Conservation (phyloP, 2,329 filamentous ascomycete species). For the Trichophaea hybrida region DNA sequence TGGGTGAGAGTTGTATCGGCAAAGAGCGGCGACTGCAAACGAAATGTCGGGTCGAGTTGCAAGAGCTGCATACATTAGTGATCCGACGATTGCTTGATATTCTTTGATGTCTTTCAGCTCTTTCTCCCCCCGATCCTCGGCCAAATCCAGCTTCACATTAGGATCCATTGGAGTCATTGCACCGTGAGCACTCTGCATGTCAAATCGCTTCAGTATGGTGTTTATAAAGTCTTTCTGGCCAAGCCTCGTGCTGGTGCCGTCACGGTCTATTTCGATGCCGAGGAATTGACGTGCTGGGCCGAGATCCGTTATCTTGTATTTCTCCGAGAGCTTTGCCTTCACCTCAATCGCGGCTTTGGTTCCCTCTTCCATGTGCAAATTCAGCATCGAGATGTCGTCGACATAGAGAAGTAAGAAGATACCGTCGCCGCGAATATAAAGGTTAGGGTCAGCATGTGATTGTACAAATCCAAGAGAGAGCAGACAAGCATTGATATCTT, state of each 20-base stretch:
- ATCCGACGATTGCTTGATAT: neutral
- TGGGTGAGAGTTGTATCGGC: neutral
- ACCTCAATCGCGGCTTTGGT: neutral
- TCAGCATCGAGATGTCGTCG: neutral
- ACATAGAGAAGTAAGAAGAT: neutral
- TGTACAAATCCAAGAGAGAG: neutral
- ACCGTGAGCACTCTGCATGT: neutral
- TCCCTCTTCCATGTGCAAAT: neutral
- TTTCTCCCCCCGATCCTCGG: neutral
- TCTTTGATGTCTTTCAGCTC: neutral
- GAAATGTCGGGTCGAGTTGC: neutral
- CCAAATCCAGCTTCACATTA: neutral
- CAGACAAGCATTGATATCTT: neutral
- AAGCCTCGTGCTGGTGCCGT: neutral
- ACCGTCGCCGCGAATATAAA: neutral
- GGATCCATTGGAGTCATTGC: neutral
- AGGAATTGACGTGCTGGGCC: slow-evolving; percentile 24
- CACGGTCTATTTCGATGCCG: slow-evolving; percentile 21
- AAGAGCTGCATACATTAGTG: neutral
- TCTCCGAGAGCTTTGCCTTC: neutral
- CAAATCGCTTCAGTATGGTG: neutral
- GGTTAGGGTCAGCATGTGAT: neutral
- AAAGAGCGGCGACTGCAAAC: neutral
- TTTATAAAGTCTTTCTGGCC: neutral
- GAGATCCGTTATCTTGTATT: slow-evolving; percentile 28